phyloP scores from a whole-genome alignment of 164 flowering plant species.

The Sextonia rubra region DNA sequence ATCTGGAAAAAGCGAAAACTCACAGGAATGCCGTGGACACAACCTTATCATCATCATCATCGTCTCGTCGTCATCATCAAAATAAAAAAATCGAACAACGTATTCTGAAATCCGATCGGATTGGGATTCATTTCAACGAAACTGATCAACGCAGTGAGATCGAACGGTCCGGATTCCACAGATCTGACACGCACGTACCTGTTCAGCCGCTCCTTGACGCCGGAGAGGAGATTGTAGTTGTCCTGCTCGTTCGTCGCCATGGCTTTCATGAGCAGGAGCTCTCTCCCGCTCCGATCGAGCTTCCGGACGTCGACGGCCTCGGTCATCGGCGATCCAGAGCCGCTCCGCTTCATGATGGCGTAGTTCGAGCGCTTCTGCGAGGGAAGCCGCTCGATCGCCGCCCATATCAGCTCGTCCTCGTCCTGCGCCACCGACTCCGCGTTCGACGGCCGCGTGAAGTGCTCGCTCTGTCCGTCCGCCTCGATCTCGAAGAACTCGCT shows the following conservation, averaged over 20 bases:
- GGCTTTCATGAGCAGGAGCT: constrained; percentile 63
- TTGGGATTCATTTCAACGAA: too few species aligned
- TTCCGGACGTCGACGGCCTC: constrained; percentile 64
- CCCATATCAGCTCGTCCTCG: constrained; percentile 76
- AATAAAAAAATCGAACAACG: too few species aligned
- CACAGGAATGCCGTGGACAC: too few species aligned
- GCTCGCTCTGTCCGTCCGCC: constrained; percentile 15
- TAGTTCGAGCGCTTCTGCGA: constrained; percentile 42
- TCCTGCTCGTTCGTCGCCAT: constrained; percentile 77
- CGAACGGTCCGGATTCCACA: background rate
- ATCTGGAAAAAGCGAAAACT: too few species aligned
- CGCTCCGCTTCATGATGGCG: constrained; percentile 38
- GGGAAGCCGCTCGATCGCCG: constrained; percentile 68
- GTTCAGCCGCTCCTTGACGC: constrained; percentile 66
- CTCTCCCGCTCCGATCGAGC: constrained; percentile 47
- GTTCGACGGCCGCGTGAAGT: constrained; percentile 51
- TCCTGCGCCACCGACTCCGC: constrained; percentile 54
- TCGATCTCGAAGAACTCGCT: constrained; percentile 66
- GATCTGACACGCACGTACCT: constrained; percentile 31
- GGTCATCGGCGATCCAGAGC: constrained; percentile 15
- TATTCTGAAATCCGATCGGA: too few species aligned
- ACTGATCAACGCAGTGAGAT: too few species aligned
- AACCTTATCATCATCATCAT: too few species aligned
- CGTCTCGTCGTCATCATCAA: too few species aligned
- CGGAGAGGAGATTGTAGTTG: constrained; percentile 59